These are phyloP conservation scores for Coffea canephora DNA, from an alignment of 257 asterid species.

Conservation along the genomic window DNA sequence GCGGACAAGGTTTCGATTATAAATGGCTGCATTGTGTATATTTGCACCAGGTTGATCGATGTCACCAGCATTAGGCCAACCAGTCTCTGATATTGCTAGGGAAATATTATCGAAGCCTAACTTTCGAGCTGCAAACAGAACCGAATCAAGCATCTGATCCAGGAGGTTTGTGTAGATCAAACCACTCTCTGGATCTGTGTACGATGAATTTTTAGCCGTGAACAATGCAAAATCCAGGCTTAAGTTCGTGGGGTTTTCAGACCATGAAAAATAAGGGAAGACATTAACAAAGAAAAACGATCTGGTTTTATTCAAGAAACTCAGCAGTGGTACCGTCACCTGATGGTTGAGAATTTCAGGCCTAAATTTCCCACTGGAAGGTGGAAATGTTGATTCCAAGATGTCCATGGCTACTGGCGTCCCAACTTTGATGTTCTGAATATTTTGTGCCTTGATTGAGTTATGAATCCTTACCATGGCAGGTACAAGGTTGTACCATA, in stretches of 20 bases:
- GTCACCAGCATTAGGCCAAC: conserved; percentile 86
- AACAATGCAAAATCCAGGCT: conserved; percentile 56
- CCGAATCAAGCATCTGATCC: conserved; percentile 72
- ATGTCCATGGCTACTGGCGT: conserved; percentile 75
- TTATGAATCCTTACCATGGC: conserved; percentile 54
- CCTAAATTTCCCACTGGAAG: conserved; percentile 62
- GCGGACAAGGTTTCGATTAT: conserved; percentile 45
- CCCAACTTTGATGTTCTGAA: conserved; percentile 65
- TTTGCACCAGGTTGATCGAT: conserved; percentile 66
- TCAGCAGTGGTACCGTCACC: conserved; percentile 44
- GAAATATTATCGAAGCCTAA: conserved; percentile 39
- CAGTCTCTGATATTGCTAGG: conserved; percentile 62
- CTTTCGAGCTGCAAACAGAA: conserved; percentile 53
- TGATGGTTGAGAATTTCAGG: conserved; percentile 32
- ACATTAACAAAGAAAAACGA: conserved; percentile 60
- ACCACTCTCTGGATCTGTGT: conserved; percentile 47
- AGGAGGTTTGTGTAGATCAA: conserved; percentile 53
- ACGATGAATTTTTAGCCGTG: conserved; percentile 27
- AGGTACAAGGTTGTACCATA: conserved; percentile 65
- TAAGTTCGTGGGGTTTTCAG: conserved; percentile 31
- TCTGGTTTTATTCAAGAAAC: conserved; percentile 47
- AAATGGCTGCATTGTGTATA: conserved; percentile 61
- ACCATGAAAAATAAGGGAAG: conserved; percentile 64
- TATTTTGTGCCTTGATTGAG: conserved; percentile 30
- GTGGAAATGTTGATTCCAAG: conserved; percentile 56